Evolutionary conservation across 2,329 filamentous ascomycete species (phyloP).

Genomic region (Cladosporium sp.): DNA sequence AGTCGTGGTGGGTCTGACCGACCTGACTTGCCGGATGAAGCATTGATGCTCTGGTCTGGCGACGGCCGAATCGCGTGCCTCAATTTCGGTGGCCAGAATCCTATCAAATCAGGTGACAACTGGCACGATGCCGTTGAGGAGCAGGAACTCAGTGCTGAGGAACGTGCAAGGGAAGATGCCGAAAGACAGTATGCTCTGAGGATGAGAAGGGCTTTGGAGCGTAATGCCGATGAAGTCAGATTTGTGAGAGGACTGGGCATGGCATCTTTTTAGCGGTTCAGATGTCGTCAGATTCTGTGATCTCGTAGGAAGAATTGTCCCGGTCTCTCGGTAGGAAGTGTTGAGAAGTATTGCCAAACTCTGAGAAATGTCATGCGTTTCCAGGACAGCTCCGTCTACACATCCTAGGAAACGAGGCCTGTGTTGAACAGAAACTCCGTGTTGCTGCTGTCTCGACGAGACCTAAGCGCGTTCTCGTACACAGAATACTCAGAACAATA

Average conservation of each 20-base stretch:
- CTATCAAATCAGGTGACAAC: slow-evolving; percentile 32
- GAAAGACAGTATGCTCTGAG: slow-evolving; percentile 61
- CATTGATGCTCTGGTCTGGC: slow-evolving; percentile 82
- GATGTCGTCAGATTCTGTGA: no score
- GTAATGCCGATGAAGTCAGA: slow-evolving; percentile 73
- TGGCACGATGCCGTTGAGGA: slow-evolving; percentile 35
- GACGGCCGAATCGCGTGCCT: slow-evolving; percentile 72
- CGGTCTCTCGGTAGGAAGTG: no score
- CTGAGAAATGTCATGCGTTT: no score
- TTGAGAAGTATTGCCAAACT: no score
- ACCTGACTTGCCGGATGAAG: slow-evolving; percentile 35
- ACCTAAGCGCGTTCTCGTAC: no score
- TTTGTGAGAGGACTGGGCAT: slow-evolving; percentile 67
- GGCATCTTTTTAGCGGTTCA: slow-evolving; percentile 15
- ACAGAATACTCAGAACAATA: no score
- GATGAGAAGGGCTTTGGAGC: slow-evolving; percentile 71
- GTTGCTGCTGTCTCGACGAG: no score
- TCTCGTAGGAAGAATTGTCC: no score
- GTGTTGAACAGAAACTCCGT: no score
- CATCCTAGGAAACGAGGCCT: no score
- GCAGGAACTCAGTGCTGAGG: slow-evolving; percentile 44
- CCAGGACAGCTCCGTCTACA: no score
- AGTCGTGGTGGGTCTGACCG: slow-evolving; percentile 7
- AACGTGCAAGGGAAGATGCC: slow-evolving; percentile 50
- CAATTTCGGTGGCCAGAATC: slow-evolving; percentile 39